Evolutionary conservation across 169 alveolate species (phyloP).

Genomic region (Ichthyophthirius multifiliis): DNA sequence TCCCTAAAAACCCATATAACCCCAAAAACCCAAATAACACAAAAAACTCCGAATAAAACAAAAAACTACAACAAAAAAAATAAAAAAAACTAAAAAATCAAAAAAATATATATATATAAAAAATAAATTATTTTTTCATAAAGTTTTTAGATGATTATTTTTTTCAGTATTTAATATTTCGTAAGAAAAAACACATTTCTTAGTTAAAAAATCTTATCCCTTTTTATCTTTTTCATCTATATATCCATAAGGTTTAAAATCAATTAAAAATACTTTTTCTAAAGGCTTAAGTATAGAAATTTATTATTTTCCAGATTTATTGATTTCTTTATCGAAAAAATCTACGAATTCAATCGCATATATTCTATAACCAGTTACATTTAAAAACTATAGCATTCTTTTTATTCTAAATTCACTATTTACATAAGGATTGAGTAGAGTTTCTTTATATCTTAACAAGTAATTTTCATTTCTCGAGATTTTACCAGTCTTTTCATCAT

Average conservation of each 20-base stretch:
- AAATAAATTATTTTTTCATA: too few species aligned
- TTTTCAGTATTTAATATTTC: neutral
- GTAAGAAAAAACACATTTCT: neutral
- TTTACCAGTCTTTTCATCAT: neutral
- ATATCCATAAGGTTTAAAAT: neutral
- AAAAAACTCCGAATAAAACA: too few species aligned
- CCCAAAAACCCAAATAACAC: too few species aligned
- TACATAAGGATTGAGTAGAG: neutral
- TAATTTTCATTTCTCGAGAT: neutral
- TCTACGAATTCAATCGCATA: neutral
- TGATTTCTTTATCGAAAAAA: neutral
- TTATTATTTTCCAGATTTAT: neutral
- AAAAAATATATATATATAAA: too few species aligned
- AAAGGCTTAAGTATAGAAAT: neutral
- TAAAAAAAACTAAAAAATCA: too few species aligned
- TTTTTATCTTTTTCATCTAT: conserved; percentile 6
- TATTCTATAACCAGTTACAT: neutral
- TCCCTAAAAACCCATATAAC: too few species aligned
- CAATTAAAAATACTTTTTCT: neutral
- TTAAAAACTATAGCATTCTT: conserved; percentile 3
- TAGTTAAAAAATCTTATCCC: neutral
- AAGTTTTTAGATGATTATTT: neutral
- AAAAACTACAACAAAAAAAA: too few species aligned
- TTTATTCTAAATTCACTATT: neutral
- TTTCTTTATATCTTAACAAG: conserved; percentile 4